These are phyloP conservation scores for Podaxis sp. DNA, from an alignment of 768 basidiomycete genomes.

Conservation along the genomic window DNA sequence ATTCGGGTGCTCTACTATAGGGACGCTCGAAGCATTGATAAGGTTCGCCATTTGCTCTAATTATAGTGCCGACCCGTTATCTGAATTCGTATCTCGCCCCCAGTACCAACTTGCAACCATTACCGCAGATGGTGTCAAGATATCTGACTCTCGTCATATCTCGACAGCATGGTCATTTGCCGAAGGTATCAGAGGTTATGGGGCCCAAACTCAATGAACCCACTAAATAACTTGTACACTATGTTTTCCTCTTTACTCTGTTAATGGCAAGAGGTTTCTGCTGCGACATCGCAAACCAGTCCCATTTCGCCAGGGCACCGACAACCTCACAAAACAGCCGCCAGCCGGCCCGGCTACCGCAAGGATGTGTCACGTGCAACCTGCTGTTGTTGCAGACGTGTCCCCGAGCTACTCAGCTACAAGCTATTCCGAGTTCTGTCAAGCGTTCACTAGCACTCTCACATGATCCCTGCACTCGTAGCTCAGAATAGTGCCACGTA, in stretches of 20 bases:
- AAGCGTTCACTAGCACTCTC: background rate
- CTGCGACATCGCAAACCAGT: background rate
- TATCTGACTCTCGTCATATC: constrained; percentile 75
- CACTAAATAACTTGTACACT: constrained; percentile 13
- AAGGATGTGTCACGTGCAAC: background rate
- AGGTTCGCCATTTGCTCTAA: constrained; percentile 46
- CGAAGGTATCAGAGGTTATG: constrained; percentile 89
- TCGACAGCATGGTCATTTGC: constrained; percentile 91
- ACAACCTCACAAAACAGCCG: background rate
- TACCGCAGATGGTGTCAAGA: constrained; percentile 69
- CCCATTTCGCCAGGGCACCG: background rate
- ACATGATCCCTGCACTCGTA: background rate
- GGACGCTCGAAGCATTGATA: constrained; percentile 93
- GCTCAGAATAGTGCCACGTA: constrained; percentile 1
- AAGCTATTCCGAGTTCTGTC: background rate
- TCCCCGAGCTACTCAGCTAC: background rate
- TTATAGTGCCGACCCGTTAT: background rate
- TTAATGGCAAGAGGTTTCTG: constrained; percentile 1
- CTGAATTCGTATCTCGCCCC: background rate
- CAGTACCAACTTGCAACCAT: constrained; percentile 96
- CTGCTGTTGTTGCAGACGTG: background rate
- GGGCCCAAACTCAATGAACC: constrained; percentile 80
- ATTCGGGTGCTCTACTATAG: constrained; percentile 96
- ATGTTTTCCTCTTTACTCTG: constrained; percentile 1
- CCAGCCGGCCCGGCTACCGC: background rate